phyloP scores from a whole-genome alignment of 495 filamentous ascomycete species.

The Podospora pseudocomata region DNA sequence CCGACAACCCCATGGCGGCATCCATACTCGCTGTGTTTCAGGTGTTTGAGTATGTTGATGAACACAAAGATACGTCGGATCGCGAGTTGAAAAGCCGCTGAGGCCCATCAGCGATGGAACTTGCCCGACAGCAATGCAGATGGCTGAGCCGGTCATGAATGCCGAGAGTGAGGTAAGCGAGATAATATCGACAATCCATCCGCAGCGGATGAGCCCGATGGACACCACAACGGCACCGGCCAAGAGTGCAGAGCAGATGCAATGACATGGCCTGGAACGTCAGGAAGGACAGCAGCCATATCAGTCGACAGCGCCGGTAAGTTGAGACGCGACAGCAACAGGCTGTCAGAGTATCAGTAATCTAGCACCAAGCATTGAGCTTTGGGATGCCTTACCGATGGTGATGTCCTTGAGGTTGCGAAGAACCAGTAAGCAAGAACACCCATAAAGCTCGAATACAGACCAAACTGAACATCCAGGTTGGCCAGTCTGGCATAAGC shows the following conservation, averaged over 20 bases:
- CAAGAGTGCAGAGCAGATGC: slow-evolving; percentile 74
- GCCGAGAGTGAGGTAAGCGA: slow-evolving; percentile 86
- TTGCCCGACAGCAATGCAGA: slow-evolving; percentile 90
- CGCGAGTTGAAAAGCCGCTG: slow-evolving; percentile 68
- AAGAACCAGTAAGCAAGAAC: slow-evolving; percentile 98
- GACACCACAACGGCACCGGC: slow-evolving; percentile 76
- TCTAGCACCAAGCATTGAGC: background rate
- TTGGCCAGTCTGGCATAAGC: slow-evolving; percentile 86
- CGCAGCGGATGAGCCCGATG: slow-evolving; percentile 73
- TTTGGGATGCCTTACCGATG: slow-evolving; percentile 63
- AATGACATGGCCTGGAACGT: slow-evolving; percentile 58
- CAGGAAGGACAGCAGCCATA: slow-evolving; percentile 53
- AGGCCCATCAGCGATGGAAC: slow-evolving; percentile 83
- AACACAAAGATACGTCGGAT: slow-evolving; percentile 77
- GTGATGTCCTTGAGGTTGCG: slow-evolving; percentile 98
- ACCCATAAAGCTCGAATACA: slow-evolving; percentile 98
- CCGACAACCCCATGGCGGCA: slow-evolving; percentile 86
- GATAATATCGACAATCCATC: slow-evolving; percentile 96
- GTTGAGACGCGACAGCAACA: slow-evolving; percentile 90
- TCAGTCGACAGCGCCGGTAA: slow-evolving; percentile 71
- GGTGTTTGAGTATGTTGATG: slow-evolving; percentile 79
- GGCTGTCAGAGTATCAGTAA: slow-evolving; percentile 52
- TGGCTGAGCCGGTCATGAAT: slow-evolving; percentile 96
- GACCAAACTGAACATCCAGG: slow-evolving; percentile 73
- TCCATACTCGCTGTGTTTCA: slow-evolving; percentile 66